Base-by-base conservation (phyloP, 805 yeast species). In the Kazachstania kunashirensis region DNA sequence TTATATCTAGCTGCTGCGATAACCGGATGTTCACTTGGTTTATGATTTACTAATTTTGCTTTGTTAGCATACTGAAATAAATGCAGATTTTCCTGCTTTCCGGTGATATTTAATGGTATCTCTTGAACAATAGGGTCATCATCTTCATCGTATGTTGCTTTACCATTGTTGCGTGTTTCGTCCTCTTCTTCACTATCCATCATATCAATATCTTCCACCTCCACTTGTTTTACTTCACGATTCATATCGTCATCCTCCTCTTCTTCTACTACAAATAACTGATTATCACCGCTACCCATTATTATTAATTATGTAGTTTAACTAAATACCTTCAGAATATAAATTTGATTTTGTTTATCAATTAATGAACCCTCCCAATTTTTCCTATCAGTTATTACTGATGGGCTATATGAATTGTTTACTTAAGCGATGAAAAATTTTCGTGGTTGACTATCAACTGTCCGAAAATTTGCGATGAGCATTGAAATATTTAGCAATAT, bases 101-200 rank as follows among this genome's bases (percentile, higher is more conserved):
- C 52, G 6, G 59, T 56, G 30, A 77, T 41, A 39, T 66, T 68
- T 2, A 83, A 61, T 3, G 89, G 86, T 11, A 75, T 65, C 37
- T 75, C 81, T 24, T 66, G 57, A 1, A 79, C 64, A 1, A 82
- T 67, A 5, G 82, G 81, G 57, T 79, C 84, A 19, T 69, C 76
- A 4, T 64, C 70, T 20, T 61, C 66, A 3, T 50, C 33, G 28
- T 39, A 44, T 17, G 27, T 34, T 4, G n/a, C 23, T 11, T 16
- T 12, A n/a, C n/a, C n/a, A n/a, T n/a, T n/a, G n/a, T n/a, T 7
- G 31, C 44, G n/a, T n/a, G n/a, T n/a, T 2, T 19, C 19, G 15
- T 25, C 18, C 3, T 29, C 32, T 3, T 29, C 32, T n/a, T 34
- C 37, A 12, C 30, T 38, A 11, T 38, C 41, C 3, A 24, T 26